Evolutionary conservation across 2,329 filamentous ascomycete genomes (phyloP), one percentile per base, ranked within the genome.

Genomic region (Apiospora sp.): DNA sequence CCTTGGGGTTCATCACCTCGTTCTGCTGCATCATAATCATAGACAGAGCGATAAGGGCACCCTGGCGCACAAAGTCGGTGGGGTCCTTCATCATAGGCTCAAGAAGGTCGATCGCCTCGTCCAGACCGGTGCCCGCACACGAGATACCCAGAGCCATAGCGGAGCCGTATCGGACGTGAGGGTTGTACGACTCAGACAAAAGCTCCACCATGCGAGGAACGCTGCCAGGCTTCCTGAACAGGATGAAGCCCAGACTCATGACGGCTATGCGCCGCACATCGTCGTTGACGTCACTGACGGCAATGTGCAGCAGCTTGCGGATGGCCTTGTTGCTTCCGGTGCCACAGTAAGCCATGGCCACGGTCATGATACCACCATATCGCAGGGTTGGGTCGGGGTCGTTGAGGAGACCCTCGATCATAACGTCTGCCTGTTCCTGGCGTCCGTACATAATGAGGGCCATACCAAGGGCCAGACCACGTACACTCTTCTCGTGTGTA

Each of bases 21-120:
- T 98, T 99, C 82, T 98, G 96, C 85, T 99, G 96, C n/a, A 98
- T 94, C 89, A 99, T 92, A 78, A 99, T 98, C 96, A 99, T 99
- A 73, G 96, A 91, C 72, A 98, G 88, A 3, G 96, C 91, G 78
- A 99, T 98, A 75, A 98, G 87, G 54, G 96, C 96, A 81, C 97
- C 96, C 84, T 99, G 96, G 77, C 97, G 92, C 70, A 99, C 96
- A 81, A 99, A 99, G 85, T 99, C 96, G 73, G 95, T 97, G 10
- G 96, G 97, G 78, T 99, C 96, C 87, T 98, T 99, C 87, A 98
- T 95, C 96, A 99, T 99, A 24, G 96, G 96, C 86, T 99, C 96
- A 5, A 99, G 89, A 24, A 99, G 88, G 79, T 99, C 96, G 74
- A 98, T 96, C 30, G 97, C 96, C 84, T 99, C 96, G 75, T 98